Percentiles rank a stretch among this genome's conserved stretches.
Evolutionary conservation across 2,329 filamentous ascomycete species (phyloP).

Genomic region (Colletotrichum plurivorum): DNA sequence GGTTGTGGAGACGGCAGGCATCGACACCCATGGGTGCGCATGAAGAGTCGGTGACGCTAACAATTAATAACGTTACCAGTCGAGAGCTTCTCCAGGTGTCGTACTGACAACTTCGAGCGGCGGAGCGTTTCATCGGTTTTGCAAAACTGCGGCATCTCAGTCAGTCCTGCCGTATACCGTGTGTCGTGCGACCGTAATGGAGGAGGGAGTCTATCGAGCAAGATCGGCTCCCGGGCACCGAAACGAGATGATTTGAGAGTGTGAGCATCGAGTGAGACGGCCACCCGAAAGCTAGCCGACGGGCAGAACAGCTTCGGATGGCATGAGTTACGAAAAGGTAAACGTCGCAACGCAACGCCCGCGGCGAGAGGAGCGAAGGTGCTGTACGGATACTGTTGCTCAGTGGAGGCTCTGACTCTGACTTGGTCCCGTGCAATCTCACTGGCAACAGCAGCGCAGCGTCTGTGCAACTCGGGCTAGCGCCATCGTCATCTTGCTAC

Average conservation of each 20-base stretch:
- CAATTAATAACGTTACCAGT: slow-evolving; percentile 1
- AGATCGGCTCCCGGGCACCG: slow-evolving; percentile 3
- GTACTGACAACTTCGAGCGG: background rate
- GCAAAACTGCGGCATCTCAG: background rate
- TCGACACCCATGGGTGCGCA: background rate
- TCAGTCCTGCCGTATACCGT: slow-evolving; percentile 9
- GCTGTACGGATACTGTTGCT: background rate
- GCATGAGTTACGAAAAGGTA: background rate
- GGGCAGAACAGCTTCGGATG: no score
- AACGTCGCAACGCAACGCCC: slow-evolving; percentile 4
- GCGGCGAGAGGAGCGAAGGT: background rate
- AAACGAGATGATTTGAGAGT: background rate
- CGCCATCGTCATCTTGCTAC: slow-evolving; percentile 3
- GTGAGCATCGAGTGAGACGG: no score
- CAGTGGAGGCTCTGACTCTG: background rate
- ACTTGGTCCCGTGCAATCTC: background rate
- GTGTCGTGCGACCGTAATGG: slow-evolving; percentile 3
- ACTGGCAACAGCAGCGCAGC: background rate
- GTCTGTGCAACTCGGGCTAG: slow-evolving; percentile 7
- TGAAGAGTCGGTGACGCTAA: slow-evolving; percentile 34
- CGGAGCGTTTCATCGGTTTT: background rate
- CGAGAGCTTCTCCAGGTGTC: background rate
- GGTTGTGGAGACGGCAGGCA: slow-evolving; percentile 7
- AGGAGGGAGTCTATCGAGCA: background rate
- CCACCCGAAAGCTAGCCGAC: no score